Evolutionary conservation across 352 stramenopile species (phyloP).

Genomic region (Globisporangium splendens): DNA sequence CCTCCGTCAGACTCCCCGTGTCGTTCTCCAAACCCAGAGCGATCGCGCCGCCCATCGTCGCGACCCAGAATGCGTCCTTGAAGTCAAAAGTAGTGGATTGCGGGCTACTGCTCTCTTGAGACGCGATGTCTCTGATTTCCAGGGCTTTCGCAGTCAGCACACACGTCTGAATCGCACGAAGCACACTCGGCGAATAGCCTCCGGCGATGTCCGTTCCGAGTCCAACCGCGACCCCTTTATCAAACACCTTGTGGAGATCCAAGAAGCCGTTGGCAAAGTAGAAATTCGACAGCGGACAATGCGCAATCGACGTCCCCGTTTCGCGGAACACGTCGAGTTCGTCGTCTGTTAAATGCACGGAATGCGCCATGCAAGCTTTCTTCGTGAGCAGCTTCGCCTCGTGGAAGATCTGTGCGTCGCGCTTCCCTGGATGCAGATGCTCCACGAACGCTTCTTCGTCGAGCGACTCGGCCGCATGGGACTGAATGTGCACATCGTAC

Average conservation of each 20-base stretch:
- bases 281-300: slow-evolving; percentile 92
- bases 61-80: slow-evolving; percentile 85
- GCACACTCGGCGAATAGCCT: slow-evolving; percentile 88
- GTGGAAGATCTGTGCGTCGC: slow-evolving; percentile 76
- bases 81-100: slow-evolving; percentile 39
- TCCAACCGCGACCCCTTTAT: slow-evolving; percentile 42
- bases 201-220: slow-evolving; percentile 91
- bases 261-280: slow-evolving; percentile 81
- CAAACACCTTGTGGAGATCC: slow-evolving; percentile 49
- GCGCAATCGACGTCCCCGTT: slow-evolving; percentile 67
- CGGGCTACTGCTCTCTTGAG: neutral
- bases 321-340: slow-evolving; percentile 57
- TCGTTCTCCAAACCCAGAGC: slow-evolving; percentile 65
- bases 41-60: slow-evolving; percentile 80
- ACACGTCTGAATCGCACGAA: slow-evolving; percentile 77
- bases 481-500: slow-evolving; percentile 78
- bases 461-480: slow-evolving; percentile 80
- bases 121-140: slow-evolving; percentile 36
- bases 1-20: slow-evolving; percentile 72
- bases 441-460: slow-evolving; percentile 84
- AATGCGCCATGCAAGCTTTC: slow-evolving; percentile 84
- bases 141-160: slow-evolving; percentile 71
- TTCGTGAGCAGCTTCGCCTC: slow-evolving; percentile 57
- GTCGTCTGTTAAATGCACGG: slow-evolving; percentile 62
- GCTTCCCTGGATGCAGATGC: slow-evolving; percentile 49